These are phyloP conservation scores for Colletotrichum abscissum DNA, from an alignment of 2,329 filamentous ascomycete species.

Conservation along the genomic window DNA sequence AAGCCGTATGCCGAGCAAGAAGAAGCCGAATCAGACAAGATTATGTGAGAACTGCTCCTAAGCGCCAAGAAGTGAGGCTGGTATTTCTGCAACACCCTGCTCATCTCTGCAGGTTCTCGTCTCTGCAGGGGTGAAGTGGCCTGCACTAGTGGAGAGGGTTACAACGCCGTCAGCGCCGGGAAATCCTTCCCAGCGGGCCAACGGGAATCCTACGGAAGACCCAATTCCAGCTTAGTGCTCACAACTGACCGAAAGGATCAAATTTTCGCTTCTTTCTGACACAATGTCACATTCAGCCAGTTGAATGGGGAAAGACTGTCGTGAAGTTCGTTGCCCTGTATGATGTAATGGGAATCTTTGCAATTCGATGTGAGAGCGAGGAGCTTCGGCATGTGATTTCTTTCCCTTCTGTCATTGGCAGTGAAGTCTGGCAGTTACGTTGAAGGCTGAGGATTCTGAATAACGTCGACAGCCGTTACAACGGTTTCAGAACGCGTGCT, in stretches of 20 bases:
- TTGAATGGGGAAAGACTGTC: not conserved
- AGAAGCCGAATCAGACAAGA: too few relatives aligned
- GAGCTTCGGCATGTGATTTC: not conserved
- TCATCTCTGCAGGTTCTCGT: not conserved
- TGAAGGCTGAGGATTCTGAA: not conserved
- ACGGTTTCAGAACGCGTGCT: not conserved
- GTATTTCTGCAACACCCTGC: not conserved
- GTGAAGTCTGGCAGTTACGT: not conserved
- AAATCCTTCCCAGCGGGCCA: not conserved
- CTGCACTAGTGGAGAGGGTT: not conserved
- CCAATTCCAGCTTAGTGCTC: not conserved
- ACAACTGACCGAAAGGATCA: not conserved
- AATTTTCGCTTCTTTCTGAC: not conserved
- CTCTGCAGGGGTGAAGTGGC: not conserved
- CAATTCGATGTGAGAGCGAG: not conserved
- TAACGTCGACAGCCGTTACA: not conserved
- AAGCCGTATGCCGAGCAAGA: not conserved
- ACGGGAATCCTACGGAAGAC: not conserved
- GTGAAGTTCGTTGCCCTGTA: not conserved
- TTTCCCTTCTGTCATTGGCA: not conserved
- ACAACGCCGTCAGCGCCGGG: not conserved
- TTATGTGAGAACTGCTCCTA: not conserved
- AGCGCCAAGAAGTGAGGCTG: not conserved
- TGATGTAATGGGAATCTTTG: not conserved
- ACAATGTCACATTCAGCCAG: not conserved